These are phyloP conservation scores for Kernera saxatilis DNA, from an alignment of 345 rosid genomes.

Conservation along the genomic window DNA sequence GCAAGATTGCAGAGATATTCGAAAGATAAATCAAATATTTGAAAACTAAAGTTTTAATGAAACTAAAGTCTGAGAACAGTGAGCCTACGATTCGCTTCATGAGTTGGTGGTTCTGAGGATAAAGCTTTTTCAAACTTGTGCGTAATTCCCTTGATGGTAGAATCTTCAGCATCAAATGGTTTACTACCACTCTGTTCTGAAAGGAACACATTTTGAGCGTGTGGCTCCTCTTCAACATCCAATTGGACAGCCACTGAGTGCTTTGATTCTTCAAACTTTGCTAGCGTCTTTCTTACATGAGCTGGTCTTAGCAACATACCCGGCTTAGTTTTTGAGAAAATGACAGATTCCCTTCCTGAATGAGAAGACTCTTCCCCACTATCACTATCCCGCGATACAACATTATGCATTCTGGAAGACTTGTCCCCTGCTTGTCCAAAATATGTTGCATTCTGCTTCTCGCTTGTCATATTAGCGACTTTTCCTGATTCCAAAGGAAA, in stretches of 20 bases:
- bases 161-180: constrained; percentile 38
- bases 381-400: constrained; percentile 39
- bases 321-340: constrained; percentile 76
- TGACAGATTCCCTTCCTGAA: constrained; percentile 50
- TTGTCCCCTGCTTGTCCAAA: constrained; percentile 39
- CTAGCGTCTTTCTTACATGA: constrained; percentile 49
- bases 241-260: constrained; percentile 37
- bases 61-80: neutral
- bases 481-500: constrained; percentile 12
- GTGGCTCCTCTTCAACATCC: constrained; percentile 31
- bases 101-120: constrained; percentile 38
- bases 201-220: constrained; percentile 18
- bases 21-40: neutral
- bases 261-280: constrained; percentile 50
- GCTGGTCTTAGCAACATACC: constrained; percentile 91
- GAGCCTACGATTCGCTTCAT: constrained; percentile 51
- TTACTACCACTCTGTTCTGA: constrained; percentile 36
- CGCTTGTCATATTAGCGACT: neutral
- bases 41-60: neutral
- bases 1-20: constrained; percentile 1
- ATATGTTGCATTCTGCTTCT: constrained; percentile 38
- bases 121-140: constrained; percentile 40
- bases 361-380: constrained; percentile 44
- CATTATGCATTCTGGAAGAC: constrained; percentile 34
- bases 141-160: constrained; percentile 32